phyloP scores from a whole-genome alignment of 352 stramenopile species.

The Thraustotheca clavata region DNA sequence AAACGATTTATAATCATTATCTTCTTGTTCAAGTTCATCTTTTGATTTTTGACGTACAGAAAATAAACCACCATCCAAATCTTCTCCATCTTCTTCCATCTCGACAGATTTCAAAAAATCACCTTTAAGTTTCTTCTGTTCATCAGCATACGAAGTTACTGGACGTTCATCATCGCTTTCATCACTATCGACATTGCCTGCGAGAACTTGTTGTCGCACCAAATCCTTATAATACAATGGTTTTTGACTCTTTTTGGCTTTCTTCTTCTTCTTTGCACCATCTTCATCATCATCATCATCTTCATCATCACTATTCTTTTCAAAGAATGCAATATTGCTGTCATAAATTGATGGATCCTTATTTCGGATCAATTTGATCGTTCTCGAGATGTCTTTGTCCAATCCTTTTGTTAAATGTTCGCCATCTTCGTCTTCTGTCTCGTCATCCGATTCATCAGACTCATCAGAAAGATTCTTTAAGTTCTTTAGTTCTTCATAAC shows the following conservation, averaged over 20 bases:
- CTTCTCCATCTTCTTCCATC: constrained; percentile 20
- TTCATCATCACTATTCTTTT: constrained; percentile 27
- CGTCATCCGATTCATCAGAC: constrained; percentile 51
- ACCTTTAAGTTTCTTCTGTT: constrained; percentile 57
- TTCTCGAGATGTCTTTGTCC: constrained; percentile 72
- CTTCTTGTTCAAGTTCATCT: constrained; percentile 48
- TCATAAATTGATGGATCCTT: constrained; percentile 92
- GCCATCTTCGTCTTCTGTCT: constrained; percentile 79
- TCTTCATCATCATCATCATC: constrained; percentile 26
- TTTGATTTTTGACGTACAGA: constrained; percentile 56
- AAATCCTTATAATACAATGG: constrained; percentile 93
- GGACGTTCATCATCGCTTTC: constrained; percentile 40
- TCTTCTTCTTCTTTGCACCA: constrained; percentile 29
- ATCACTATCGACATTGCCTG: constrained; percentile 53
- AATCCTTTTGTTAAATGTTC: constrained; percentile 64
- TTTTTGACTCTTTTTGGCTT: constrained; percentile 22
- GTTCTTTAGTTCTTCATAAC: constrained; percentile 64
- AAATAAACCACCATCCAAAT: constrained; percentile 53
- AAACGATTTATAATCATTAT: constrained; percentile 57
- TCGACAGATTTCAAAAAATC: constrained; percentile 53
- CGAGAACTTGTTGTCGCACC: constrained; percentile 91
- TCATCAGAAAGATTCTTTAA: constrained; percentile 41
- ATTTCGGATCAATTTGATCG: constrained; percentile 84
- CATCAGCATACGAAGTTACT: constrained; percentile 58
- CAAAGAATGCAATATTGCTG: constrained; percentile 84